A percentile compares a stretch with the other conserved stretches of the same genome.
Conservation (phyloP, 805 yeast species). For the Kuraishia ogatae region DNA sequence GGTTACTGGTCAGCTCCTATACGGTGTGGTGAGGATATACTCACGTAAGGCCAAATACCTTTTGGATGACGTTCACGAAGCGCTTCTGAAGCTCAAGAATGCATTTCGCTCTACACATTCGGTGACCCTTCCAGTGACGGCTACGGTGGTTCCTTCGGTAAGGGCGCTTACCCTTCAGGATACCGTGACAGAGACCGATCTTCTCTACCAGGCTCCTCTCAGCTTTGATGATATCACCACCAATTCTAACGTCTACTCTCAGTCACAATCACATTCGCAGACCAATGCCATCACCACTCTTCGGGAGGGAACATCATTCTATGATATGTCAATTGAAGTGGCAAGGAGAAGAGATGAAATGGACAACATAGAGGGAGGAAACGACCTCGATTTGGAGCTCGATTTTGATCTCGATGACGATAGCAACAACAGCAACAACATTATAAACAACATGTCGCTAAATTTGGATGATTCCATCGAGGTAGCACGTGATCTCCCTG, state of each 20-base stretch:
- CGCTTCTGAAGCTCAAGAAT: conserved; percentile 60
- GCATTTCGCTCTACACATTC: conserved; percentile 44
- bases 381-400: conserved; percentile 21
- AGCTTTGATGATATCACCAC: conserved; percentile 24
- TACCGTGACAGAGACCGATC: conserved; percentile 71
- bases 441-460: conserved; percentile 6
- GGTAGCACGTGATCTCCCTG: conserved; percentile 34
- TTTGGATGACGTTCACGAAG: conserved; percentile 76
- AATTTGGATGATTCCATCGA: conserved; percentile 38
- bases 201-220: conserved; percentile 58
- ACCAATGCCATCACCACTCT: conserved; percentile 4
- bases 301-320: conserved; percentile 9
- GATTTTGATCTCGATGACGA: conserved; percentile 23
- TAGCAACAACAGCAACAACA: not conserved
- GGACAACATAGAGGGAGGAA: conserved; percentile 20
- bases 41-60: conserved; percentile 78
- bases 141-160: conserved; percentile 53
- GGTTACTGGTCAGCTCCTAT: conserved; percentile 75
- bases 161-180: conserved; percentile 59
- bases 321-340: conserved; percentile 57
- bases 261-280: not conserved
- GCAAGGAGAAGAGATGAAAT: conserved; percentile 41
- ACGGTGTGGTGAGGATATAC: conserved; percentile 83
- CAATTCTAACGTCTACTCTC: conserved; percentile 4
- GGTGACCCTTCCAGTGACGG: conserved; percentile 50